Evolutionary conservation across 2,329 filamentous ascomycete species (phyloP), one percentile per base, ranked within the genome.

Genomic region (Tympanopsis confertula): DNA sequence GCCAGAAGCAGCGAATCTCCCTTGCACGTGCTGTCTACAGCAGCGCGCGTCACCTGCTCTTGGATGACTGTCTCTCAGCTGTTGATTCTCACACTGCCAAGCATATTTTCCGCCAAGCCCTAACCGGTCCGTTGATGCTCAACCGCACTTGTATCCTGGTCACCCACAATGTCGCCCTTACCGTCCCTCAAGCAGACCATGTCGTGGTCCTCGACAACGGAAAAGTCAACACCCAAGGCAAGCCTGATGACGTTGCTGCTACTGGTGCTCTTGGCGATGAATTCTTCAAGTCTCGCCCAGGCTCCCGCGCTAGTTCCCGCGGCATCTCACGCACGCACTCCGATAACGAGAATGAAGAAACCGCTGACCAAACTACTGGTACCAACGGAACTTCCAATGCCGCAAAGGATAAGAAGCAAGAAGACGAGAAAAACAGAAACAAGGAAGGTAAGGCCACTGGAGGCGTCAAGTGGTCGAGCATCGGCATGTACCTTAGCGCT

Each of bases 1-100:
- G 81, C 4, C 81, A 86, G 52, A 85, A 85, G 53, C 81, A 85
- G 51, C 69, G 81, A 39, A 84, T 86, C 26, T 84, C 80, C 18
- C 67, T 86, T 35, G 81, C 81, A 17, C 69, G 81, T 53, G 81
- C 81, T 13, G 59, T 86, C 14, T 86, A 86, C 54, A 82, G 75
- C 48, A 78, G 74, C 49, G 78, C 78, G 5, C 71, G 73, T 32
- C 79, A 85, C 51, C 62, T 86, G 5, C 62, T 86, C 15, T 63
- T 86, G 13, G 81, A 86, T 49, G 81, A 86, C 52, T 82, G 82
- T 41, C 62, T 86, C 19, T 83, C 78, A 51, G 81, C 81, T 18
- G 81, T 86, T 12, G 81, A 86, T 50, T 81, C 76, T 13, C 76
- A 81, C 42, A 81, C 76, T 3, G 73, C 74, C 13, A 79, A 78